Base-by-base conservation (phyloP, 1,284 basidiomycete species). In the Trichosporon asahii region DNA sequence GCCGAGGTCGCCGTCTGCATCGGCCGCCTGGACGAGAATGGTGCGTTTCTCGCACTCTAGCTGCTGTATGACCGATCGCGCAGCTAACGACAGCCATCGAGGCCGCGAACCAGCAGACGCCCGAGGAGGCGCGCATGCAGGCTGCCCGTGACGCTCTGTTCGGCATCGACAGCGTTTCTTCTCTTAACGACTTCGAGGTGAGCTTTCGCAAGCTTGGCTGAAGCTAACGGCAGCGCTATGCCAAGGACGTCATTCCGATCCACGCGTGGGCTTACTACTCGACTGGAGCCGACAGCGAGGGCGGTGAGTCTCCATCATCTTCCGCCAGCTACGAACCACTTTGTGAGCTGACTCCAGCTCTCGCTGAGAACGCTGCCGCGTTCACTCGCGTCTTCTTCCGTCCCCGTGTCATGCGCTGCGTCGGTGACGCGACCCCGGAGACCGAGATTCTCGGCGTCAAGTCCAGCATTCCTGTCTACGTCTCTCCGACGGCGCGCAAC, bases 21-120 rank as follows among this genome's bases (percentile, higher is more conserved):
- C 33, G 82, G 88, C 68, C 96, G 99, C 83, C 88, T 99, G 21
- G 92, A 99, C 14, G 88, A 89, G 75, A 87, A 94, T 67, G 89
- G 90, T 2, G 83, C 87, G 74, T 98, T 98, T 77, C 95, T 95
- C 0, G n/a, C n/a, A n/a, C 85, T 90, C 8, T 84, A 92, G 4
- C 25, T 15, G 31, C 27, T 27, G 31, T 3, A 25, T 31, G 55
- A 37, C 25, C 8, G 35, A 1, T 12, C 4, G 1, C 98, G 23
- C 14, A 21, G 29, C 68, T 69, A 57, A 64, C 57, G 7, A 14
- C 49, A 72, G 73, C 65, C 2, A 9, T 72, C 25, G 49, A 65
- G 8, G 49, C 29, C 35, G 61, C 65, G 8, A 49, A 65, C 11
- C 35, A 33, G 31, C 61, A 64, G 27, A 49, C 63, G 15, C 69